A percentile compares a stretch with the other conserved stretches of the same genome.
phyloP scores from a whole-genome alignment of 1,284 basidiomycete genomes.

The Puccinia horiana region DNA sequence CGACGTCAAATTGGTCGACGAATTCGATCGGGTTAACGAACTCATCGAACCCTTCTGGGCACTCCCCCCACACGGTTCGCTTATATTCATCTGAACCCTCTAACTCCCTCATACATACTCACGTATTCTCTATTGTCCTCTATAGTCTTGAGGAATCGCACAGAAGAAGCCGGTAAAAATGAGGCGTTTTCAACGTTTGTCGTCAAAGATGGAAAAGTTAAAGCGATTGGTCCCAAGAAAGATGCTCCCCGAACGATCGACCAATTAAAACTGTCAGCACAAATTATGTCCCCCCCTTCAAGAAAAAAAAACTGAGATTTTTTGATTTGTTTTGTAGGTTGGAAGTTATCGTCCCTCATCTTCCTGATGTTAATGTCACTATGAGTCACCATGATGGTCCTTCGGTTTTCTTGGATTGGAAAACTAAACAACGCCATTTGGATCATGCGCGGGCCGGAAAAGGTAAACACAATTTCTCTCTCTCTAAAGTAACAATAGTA shows the following conservation, averaged over 20 bases:
- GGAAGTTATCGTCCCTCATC: conserved; percentile 27
- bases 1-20: conserved; percentile 31
- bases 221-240: conserved; percentile 31
- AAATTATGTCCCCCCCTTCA: not conserved
- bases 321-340: conserved; percentile 16
- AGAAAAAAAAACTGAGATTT: not conserved
- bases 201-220: conserved; percentile 37
- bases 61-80: conserved; percentile 29
- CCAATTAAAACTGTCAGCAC: conserved; percentile 38
- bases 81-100: not conserved
- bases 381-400: conserved; percentile 54
- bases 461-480: not conserved
- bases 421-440: conserved; percentile 47
- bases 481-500: conserved; percentile 9
- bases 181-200: conserved; percentile 27
- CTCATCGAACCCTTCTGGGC: conserved; percentile 48
- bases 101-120: not conserved
- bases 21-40: conserved; percentile 44
- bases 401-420: conserved; percentile 51
- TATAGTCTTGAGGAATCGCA: conserved; percentile 33
- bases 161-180: conserved; percentile 9
- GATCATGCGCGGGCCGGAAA: conserved; percentile 44
- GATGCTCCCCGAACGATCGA: conserved; percentile 33
- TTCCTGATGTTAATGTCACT: conserved; percentile 53
- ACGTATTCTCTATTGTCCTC: not conserved